Conservation (phyloP, 345 rosid species). For the Dimocarpus longan region DNA sequence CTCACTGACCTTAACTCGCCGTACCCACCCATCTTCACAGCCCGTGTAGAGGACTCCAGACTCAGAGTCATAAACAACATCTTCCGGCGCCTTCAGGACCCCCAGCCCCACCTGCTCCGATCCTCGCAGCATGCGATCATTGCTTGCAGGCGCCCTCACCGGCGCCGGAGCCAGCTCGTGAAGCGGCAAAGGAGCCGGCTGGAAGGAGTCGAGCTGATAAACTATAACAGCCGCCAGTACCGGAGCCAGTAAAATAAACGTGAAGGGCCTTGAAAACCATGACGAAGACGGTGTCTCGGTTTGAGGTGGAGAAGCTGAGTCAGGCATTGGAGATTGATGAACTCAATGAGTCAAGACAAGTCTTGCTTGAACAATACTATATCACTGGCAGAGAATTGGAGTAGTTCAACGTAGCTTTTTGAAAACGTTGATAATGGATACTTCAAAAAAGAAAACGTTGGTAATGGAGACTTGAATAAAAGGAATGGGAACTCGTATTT, state of each 20-base stretch:
- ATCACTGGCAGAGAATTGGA: too few species aligned
- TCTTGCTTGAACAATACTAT: too few species aligned
- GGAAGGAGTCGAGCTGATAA: slow-evolving; percentile 52
- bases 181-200: slow-evolving; percentile 52
- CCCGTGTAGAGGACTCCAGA: slow-evolving; percentile 55
- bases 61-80: slow-evolving; percentile 47
- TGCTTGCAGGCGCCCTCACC: slow-evolving; percentile 24
- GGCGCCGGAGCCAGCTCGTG: slow-evolving; percentile 32
- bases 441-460: too few species aligned
- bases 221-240: slow-evolving; percentile 36
- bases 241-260: slow-evolving; percentile 33
- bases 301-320: neutral
- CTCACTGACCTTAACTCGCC: slow-evolving; percentile 55
- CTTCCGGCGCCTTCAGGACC: slow-evolving; percentile 58
- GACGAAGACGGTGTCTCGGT: neutral
- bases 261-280: neutral
- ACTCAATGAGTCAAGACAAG: neutral
- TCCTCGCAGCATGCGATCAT: slow-evolving; percentile 42
- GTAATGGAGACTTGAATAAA: too few species aligned
- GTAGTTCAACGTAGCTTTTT: too few species aligned
- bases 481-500: too few species aligned
- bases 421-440: too few species aligned
- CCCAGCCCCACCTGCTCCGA: slow-evolving; percentile 53
- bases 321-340: neutral
- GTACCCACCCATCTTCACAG: slow-evolving; percentile 83